Conservation (phyloP, 805 yeast genomes). For the Metschnikowia kofuensis region DNA sequence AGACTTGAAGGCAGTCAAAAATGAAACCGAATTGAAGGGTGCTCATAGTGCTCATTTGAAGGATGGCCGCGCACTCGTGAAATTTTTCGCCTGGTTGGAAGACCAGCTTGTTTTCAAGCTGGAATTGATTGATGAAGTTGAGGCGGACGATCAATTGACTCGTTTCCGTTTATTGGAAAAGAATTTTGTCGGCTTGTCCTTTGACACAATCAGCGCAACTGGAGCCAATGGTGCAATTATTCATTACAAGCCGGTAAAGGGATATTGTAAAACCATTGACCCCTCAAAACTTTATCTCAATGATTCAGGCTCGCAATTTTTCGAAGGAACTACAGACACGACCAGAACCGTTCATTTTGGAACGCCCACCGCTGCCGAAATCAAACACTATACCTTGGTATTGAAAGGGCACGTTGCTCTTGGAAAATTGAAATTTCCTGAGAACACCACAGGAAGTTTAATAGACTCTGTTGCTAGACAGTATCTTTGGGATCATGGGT, state of each 20-base stretch:
- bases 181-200: slow-evolving; percentile 61
- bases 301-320: slow-evolving; percentile 60
- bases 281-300: slow-evolving; percentile 52
- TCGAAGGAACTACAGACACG: slow-evolving; percentile 64
- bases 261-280: slow-evolving; percentile 45
- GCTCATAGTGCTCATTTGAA: slow-evolving; percentile 53
- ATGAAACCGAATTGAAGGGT: slow-evolving; percentile 47
- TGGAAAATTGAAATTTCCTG: slow-evolving; percentile 50
- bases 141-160: slow-evolving; percentile 51
- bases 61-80: slow-evolving; percentile 55
- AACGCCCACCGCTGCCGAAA: slow-evolving; percentile 45
- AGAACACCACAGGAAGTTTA: slow-evolving; percentile 50
- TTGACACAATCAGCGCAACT: slow-evolving; percentile 70
- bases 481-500: slow-evolving; percentile 51
- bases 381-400: slow-evolving; percentile 52
- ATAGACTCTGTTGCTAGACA: slow-evolving; percentile 60
- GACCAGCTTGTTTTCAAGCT: slow-evolving; percentile 42
- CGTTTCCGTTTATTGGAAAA: slow-evolving; percentile 39
- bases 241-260: slow-evolving; percentile 61
- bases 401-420: slow-evolving; percentile 56
- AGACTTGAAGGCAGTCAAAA: slow-evolving; percentile 52
- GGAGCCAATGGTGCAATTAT: slow-evolving; percentile 78
- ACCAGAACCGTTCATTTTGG: slow-evolving; percentile 60
- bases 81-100: slow-evolving; percentile 59
- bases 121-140: slow-evolving; percentile 52